phyloP scores from a whole-genome alignment of 2,329 filamentous ascomycete genomes.

The Juglanconis sp. region DNA sequence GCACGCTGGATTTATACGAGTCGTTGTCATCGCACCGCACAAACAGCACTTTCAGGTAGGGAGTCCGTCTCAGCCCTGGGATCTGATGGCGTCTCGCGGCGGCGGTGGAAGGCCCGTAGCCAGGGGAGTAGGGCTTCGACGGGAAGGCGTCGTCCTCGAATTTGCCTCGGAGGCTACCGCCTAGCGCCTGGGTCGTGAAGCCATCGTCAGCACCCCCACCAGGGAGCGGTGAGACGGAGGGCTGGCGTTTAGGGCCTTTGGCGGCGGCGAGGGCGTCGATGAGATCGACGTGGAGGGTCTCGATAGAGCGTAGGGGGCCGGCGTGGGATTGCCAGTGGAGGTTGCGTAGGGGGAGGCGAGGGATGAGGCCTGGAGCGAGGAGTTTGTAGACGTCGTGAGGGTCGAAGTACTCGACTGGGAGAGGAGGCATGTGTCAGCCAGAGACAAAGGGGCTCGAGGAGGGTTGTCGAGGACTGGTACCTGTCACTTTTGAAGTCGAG shows the following conservation, averaged over 20 bases:
- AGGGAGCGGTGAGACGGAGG: slow-evolving; percentile 4
- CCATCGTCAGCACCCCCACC: slow-evolving; percentile 50
- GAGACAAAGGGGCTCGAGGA: slow-evolving; percentile 12
- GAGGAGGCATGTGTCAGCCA: slow-evolving; percentile 6
- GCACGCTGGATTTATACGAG: slow-evolving; percentile 76
- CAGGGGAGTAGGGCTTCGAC: slow-evolving; percentile 13
- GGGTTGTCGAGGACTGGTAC: slow-evolving; percentile 37
- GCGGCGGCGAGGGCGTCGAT: slow-evolving; percentile 52
- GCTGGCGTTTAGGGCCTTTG: slow-evolving; percentile 19
- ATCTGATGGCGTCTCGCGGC: slow-evolving; percentile 79
- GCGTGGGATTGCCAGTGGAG: slow-evolving; percentile 96
- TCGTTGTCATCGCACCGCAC: slow-evolving; percentile 95
- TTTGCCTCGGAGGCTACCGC: slow-evolving; percentile 28
- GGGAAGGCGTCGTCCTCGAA: slow-evolving; percentile 11
- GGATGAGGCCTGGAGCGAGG: slow-evolving; percentile 71
- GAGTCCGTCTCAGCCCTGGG: slow-evolving; percentile 84
- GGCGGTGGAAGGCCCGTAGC: slow-evolving; percentile 22
- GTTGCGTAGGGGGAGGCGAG: slow-evolving; percentile 81
- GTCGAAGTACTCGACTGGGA: slow-evolving; percentile 91
- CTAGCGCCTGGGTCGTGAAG: slow-evolving; percentile 55
- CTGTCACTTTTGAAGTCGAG: slow-evolving; percentile 75
- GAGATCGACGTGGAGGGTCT: slow-evolving; percentile 86
- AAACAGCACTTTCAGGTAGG: slow-evolving; percentile 87
- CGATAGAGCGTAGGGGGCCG: slow-evolving; percentile 87
- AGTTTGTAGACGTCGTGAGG: slow-evolving; percentile 84